Percentiles rank a stretch among this genome's conserved stretches.
Evolutionary conservation across 164 flowering plant genomes (phyloP).

Genomic region (Malania oleifera): DNA sequence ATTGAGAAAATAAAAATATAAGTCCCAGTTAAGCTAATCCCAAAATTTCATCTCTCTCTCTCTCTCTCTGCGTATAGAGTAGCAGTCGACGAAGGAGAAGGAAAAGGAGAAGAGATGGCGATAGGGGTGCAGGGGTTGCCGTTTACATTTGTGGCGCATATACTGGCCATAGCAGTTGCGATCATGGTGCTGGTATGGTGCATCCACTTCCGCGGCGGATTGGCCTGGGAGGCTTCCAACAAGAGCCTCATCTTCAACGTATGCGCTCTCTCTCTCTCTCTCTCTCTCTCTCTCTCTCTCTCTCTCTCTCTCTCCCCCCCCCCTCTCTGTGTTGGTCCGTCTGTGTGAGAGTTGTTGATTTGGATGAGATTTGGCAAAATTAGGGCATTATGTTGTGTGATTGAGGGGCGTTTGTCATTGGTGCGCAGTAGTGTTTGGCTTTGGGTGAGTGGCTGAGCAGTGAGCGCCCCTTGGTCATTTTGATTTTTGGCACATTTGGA

Average conservation of each 20-base stretch:
- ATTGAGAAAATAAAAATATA: no score
- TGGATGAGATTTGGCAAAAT: no score
- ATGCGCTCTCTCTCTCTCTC: slow-evolving; percentile 7
- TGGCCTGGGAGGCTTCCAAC: slow-evolving; percentile 66
- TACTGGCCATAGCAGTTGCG: slow-evolving; percentile 41
- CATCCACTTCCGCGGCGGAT: slow-evolving; percentile 78
- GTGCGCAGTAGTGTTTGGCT: no score
- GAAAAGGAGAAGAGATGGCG: slow-evolving; percentile 31
- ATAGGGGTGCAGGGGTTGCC: slow-evolving; percentile 34
- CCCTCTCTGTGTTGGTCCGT: no score
- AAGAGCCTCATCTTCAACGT: slow-evolving; percentile 88
- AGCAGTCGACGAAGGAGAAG: slow-evolving; percentile 2
- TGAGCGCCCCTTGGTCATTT: no score
- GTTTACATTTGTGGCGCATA: slow-evolving; percentile 53
- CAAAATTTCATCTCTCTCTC: background rate
- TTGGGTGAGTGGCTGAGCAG: no score
- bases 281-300: slow-evolving; percentile 7
- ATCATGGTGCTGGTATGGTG: slow-evolving; percentile 77
- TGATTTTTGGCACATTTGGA: no score
- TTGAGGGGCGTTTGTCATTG: no score
- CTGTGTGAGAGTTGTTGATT: no score
- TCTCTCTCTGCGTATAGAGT: no score
- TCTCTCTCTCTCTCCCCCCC: background rate
- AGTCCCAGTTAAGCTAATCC: no score
- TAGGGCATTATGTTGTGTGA: no score